Evolutionary conservation across 1,284 basidiomycete species (phyloP).

Genomic region (Spongiforma sp.): DNA sequence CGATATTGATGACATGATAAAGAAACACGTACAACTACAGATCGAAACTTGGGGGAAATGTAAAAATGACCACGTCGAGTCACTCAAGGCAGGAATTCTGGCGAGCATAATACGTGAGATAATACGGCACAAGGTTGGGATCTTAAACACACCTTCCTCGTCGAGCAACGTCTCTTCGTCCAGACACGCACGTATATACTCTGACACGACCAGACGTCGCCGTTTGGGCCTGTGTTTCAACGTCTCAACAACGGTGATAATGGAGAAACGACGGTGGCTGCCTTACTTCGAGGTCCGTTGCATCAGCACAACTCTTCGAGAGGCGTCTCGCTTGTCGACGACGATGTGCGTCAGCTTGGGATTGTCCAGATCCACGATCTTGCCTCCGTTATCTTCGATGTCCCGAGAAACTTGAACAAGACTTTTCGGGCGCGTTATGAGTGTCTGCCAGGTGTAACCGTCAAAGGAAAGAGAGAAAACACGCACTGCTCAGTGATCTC

Average conservation of each 20-base stretch:
- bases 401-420: slow-evolving; percentile 56
- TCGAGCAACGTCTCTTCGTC: slow-evolving; percentile 82
- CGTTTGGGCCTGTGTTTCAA: slow-evolving; percentile 68
- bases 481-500: slow-evolving; percentile 58
- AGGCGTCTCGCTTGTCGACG: slow-evolving; percentile 77
- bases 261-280: background rate
- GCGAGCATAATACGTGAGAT: background rate
- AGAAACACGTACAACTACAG: too few species aligned
- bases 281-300: slow-evolving; percentile 72
- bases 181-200: slow-evolving; percentile 78
- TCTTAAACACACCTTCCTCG: slow-evolving; percentile 64
- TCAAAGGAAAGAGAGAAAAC: background rate
- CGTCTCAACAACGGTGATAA: slow-evolving; percentile 5
- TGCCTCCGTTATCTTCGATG: slow-evolving; percentile 75
- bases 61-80: too few species aligned
- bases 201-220: slow-evolving; percentile 76
- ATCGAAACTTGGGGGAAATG: too few species aligned
- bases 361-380: slow-evolving; percentile 68
- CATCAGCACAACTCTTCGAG: slow-evolving; percentile 71
- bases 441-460: too few species aligned
- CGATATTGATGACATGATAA: too few species aligned
- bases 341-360: slow-evolving; percentile 86
- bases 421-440: too few species aligned
- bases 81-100: background rate
- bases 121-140: background rate